These are phyloP conservation scores for Arabidopsis suecica DNA, from an alignment of 345 rosid species.

Conservation along the genomic window DNA sequence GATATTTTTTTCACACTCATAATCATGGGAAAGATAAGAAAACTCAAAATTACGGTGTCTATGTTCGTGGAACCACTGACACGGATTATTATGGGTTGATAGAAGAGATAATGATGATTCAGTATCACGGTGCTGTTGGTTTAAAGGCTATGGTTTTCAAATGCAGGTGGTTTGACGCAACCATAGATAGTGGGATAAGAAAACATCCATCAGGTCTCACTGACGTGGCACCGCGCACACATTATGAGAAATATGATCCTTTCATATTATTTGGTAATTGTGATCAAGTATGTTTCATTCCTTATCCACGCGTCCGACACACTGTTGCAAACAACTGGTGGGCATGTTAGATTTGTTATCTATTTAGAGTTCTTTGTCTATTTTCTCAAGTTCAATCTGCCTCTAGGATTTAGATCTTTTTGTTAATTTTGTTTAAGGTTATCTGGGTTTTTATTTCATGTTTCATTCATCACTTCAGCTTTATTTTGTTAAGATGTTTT, in stretches of 20 bases:
- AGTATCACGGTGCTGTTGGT: not conserved
- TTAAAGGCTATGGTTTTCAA: not conserved
- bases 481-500: no score
- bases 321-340: not conserved
- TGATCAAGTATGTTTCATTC: slow-evolving; percentile 5
- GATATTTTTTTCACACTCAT: not conserved
- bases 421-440: no score
- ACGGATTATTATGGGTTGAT: not conserved
- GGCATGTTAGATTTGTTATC: no score
- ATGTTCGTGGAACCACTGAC: not conserved
- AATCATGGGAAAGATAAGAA: not conserved
- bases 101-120: not conserved
- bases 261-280: not conserved
- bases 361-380: no score
- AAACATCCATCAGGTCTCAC: not conserved
- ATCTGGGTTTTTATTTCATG: no score
- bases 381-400: no score
- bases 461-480: no score
- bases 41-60: not conserved
- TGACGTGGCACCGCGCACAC: not conserved
- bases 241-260: not conserved
- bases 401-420: no score
- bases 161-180: not conserved
- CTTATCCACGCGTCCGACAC: not conserved
- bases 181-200: not conserved